Evolutionary conservation across 306 rosid genomes (phyloP).

Genomic region (Cicer pinnatifidum): DNA sequence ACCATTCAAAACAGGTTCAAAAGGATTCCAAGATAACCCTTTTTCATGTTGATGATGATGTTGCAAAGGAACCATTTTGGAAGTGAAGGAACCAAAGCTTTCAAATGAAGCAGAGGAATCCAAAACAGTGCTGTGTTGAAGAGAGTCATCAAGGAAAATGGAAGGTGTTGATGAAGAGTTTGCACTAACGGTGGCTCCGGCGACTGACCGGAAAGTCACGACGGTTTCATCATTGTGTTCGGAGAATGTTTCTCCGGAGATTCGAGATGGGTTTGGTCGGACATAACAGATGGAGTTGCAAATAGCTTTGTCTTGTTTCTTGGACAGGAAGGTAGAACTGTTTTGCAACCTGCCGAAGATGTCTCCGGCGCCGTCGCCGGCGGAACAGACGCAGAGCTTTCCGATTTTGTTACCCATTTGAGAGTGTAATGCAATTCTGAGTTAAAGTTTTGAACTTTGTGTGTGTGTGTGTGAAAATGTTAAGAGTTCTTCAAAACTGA

Average conservation of each 20-base stretch:
- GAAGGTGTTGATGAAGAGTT: constrained; percentile 70
- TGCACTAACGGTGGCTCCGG: constrained; percentile 84
- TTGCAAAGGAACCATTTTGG: constrained; percentile 54
- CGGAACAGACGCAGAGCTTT: constrained; percentile 52
- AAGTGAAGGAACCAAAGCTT: constrained; percentile 69
- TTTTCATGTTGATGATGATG: constrained; percentile 43
- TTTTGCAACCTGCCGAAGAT: constrained; percentile 53
- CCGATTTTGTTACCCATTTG: constrained; percentile 74
- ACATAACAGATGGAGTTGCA: constrained; percentile 70
- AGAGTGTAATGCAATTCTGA: background rate
- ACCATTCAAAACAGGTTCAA: constrained; percentile 43
- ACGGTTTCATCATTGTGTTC: constrained; percentile 36
- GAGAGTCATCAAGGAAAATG: constrained; percentile 51
- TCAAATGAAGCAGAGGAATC: constrained; percentile 72
- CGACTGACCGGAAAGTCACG: constrained; percentile 64
- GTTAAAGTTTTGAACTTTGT: constrained; percentile 32
- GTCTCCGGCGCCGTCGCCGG: constrained; percentile 58
- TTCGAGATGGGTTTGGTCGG: constrained; percentile 50
- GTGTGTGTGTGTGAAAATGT: background rate
- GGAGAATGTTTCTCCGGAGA: background rate
- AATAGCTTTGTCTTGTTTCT: constrained; percentile 3
- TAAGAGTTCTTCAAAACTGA: background rate
- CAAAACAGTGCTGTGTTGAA: constrained; percentile 43
- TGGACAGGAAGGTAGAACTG: constrained; percentile 37
- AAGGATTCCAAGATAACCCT: constrained; percentile 42